These are phyloP conservation scores for Xylaria nigripes DNA, from an alignment of 495 filamentous ascomycete species.

Conservation along the genomic window DNA sequence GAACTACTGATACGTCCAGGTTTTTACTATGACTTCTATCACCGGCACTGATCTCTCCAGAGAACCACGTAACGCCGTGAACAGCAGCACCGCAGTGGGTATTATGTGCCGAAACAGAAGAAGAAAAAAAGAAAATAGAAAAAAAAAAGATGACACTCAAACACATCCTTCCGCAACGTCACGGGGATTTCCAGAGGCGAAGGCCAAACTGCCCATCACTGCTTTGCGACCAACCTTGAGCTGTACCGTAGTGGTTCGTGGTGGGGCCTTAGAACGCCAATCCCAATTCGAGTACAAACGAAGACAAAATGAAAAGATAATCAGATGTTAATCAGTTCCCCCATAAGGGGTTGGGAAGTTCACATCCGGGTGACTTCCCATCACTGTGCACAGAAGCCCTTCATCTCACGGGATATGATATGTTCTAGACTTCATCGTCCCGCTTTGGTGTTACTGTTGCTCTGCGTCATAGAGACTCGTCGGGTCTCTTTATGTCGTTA, in stretches of 20 bases:
- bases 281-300: not conserved
- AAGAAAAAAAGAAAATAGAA: not conserved
- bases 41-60: not conserved
- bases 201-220: not conserved
- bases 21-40: not conserved
- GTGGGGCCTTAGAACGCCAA: not conserved
- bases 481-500: not conserved
- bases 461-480: not conserved
- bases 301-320: not conserved
- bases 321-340: not conserved
- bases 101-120: conserved; percentile 22
- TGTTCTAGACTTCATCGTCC: conserved; percentile 1
- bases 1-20: not conserved
- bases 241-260: not conserved
- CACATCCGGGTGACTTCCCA: not conserved
- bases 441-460: not conserved
- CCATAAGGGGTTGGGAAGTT: not conserved
- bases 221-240: not conserved
- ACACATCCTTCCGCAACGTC: not conserved
- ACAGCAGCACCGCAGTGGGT: conserved; percentile 21
- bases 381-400: not conserved
- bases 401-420: not conserved
- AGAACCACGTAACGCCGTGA: conserved; percentile 10
- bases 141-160: conserved; percentile 3
- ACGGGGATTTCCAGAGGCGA: not conserved